These are phyloP conservation scores for Torulaspora pretoriensis DNA, from an alignment of 1,139 yeast species.

Conservation along the genomic window DNA sequence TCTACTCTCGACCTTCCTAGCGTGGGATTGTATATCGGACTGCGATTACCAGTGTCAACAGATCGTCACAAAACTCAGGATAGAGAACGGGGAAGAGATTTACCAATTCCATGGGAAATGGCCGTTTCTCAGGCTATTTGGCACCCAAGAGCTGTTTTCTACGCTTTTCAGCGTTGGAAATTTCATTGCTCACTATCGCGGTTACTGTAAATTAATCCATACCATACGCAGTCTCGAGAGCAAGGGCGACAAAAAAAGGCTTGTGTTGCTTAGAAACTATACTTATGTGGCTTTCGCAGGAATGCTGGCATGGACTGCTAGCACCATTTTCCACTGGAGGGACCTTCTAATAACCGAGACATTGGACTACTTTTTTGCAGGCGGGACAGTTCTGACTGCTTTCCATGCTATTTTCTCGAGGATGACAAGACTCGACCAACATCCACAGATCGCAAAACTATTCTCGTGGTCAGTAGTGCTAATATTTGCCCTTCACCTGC, in stretches of 20 bases:
- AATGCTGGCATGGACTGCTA: conserved; percentile 83
- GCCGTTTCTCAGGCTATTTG: conserved; percentile 77
- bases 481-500: conserved; percentile 57
- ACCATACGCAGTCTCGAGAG: conserved; percentile 13
- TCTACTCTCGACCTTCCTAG: conserved; percentile 42
- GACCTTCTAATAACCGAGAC: conserved; percentile 78
- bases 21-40: conserved; percentile 77
- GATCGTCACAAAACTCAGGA: conserved; percentile 55
- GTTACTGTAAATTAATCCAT: conserved; percentile 43
- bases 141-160: conserved; percentile 83
- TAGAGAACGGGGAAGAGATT: conserved; percentile 45
- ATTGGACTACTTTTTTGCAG: conserved; percentile 89
- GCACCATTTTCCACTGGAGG: conserved; percentile 82
- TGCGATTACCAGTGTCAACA: conserved; percentile 94
- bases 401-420: conserved; percentile 65
- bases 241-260: conserved; percentile 15
- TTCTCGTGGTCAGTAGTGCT: conserved; percentile 45
- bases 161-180: conserved; percentile 76
- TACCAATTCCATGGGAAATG: conserved; percentile 95
- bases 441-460: conserved; percentile 32
- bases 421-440: conserved; percentile 50
- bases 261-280: conserved; percentile 25
- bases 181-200: conserved; percentile 66
- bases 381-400: conserved; percentile 76
- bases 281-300: conserved; percentile 49